Percentiles rank a stretch among this genome's conserved stretches.
Conservation (phyloP, 1,284 basidiomycete genomes). For the Marasmius fiardii region DNA sequence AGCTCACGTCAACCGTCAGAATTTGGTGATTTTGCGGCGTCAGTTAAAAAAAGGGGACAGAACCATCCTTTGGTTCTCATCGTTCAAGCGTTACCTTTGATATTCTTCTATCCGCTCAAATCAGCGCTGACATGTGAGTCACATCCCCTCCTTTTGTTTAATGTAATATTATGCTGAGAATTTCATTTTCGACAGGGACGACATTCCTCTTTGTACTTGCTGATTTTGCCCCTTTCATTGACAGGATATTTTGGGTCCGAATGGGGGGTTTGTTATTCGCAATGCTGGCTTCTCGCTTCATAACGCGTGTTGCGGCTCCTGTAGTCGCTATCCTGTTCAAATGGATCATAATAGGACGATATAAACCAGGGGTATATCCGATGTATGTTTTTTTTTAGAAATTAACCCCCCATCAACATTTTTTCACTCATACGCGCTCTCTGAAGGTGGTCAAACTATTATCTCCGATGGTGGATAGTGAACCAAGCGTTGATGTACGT, state of each 20-base stretch:
- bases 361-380: conserved; percentile 37
- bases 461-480: conserved; percentile 47
- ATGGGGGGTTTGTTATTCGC: conserved; percentile 29
- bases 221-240: conserved; percentile 24
- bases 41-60: conserved; percentile 26
- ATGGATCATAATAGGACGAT: conserved; percentile 41
- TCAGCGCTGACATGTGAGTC: conserved; percentile 35
- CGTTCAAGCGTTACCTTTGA: conserved; percentile 35
- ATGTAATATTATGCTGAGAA: neutral
- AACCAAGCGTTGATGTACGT: conserved; percentile 29
- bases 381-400: conserved; percentile 26
- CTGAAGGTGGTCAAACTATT: conserved; percentile 34
- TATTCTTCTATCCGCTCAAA: conserved; percentile 43
- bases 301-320: conserved; percentile 31
- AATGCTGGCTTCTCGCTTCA: conserved; percentile 30
- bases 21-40: neutral
- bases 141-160: neutral
- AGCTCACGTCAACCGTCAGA: neutral
- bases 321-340: conserved; percentile 39
- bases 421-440: neutral
- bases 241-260: conserved; percentile 30
- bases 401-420: no score
- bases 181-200: conserved; percentile 20
- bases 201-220: conserved; percentile 29
- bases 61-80: conserved; percentile 34